Evolutionary conservation across 129 eudicot genomes (phyloP), one percentile per base, ranked within the genome.

Genomic region (Escallonia herrerae): DNA sequence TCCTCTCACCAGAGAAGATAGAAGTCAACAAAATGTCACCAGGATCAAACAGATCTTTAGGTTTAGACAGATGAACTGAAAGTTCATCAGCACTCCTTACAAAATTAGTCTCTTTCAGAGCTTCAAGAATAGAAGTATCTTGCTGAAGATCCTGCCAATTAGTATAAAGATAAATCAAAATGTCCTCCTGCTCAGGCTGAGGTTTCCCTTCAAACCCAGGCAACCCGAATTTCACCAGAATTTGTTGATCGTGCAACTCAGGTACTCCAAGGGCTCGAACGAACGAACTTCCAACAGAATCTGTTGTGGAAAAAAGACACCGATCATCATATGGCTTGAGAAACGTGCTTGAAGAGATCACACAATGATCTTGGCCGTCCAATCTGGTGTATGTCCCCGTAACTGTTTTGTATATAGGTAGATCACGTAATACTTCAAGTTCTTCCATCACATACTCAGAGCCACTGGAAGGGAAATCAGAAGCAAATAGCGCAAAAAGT

Each of bases 111-210:
- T 82, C 90, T 82, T 83, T 94, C 60, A 94, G 74, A 51, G 84
- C 84, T 74, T 86, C 93, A 56, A 89, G 58, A 9, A 89, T 83
- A 43, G 76, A 74, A 43, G 90, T 82, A 72, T 84, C 97, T 63
- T 65, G 76, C 70, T 86, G 97, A 43, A 94, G 93, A 44, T 89
- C 95, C 54, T 82, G 82, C 99, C 99, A 89, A 50, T 94, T 89
- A 49, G 70, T 78, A 71, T 84, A 86, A 42, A 89, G 76, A 75
- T 89, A 89, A 60, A 86, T 89, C 73, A 89, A 68, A 55, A 84
- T 79, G 62, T 89, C 95, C 75, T 89, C 95, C 76, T 84, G 95
- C 71, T 89, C 95, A 50, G 83, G 41, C 76, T 80, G 90, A 44
- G 80, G 80, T 78, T 94, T 94, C 14, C 55, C 68, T 76, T 86